Base-by-base conservation (phyloP, 306 rosid genomes). In the Sicyos edulis region DNA sequence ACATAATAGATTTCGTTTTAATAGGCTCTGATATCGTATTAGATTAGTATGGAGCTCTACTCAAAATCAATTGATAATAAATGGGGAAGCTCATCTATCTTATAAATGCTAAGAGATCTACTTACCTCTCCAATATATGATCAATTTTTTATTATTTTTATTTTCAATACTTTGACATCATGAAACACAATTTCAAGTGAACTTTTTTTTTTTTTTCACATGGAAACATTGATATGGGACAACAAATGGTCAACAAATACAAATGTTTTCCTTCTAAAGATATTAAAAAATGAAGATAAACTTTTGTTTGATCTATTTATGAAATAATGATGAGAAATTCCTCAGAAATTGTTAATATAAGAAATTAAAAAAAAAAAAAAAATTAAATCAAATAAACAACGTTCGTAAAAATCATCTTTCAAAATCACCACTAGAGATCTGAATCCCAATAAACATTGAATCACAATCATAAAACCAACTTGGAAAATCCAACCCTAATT, bases 291-390 rank as follows among this genome's bases (percentile, higher is more conserved):
- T 11, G n/a, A 42, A 44, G 5, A 44, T 12, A 0, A 65, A 10
- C 32, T 44, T 65, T 22, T 20, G 11, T 45, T 20, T 65, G 8
- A 65, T 44, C n/a, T 10, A 63, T 63, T 37, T 17, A 19, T 4
- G n/a, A 64, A 64, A 64, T 32, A 17, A 49, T 16, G 50, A 34
- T 62, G 14, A 62, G 68, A 62, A 62, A 61, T 9, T 37, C 21
- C 40, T 19, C 12, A 0, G 50, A 62, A n/a, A 34, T 49, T 62
- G 22, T 37, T 8, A 32, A 7, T 58, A 6, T 5, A 24, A 4
- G 4, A 1, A 40, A 64, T 26, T 3, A 32, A 32, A 32, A 32
- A 32, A 32, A 32, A 32, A 32, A 32, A 3, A 32, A 0, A 4
- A 16, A n/a, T n/a, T n/a, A n/a, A 49, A 49, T n/a, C 14, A 37